Evolutionary conservation across 169 alveolate species (phyloP), one percentile per base, ranked within the genome.

Genomic region (Plasmodium vinckei): DNA sequence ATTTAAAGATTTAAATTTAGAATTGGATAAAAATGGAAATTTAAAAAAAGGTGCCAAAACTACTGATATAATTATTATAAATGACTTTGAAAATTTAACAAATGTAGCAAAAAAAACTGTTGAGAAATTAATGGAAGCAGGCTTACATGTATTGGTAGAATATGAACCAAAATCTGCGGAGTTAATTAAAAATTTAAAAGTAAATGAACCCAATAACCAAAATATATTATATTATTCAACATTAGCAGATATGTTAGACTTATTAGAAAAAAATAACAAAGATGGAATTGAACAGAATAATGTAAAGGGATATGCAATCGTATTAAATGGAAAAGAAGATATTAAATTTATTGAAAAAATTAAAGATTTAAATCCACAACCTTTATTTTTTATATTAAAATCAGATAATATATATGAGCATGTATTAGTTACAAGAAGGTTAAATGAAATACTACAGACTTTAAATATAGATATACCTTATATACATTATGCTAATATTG

Each of bases 1-100:
- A 19, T 77, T 77, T 23, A 77, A 64, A 77, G 88, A 77, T 27
- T 64, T 77, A 59, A 77, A 77, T 77, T n/a, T 77, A 77, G 88
- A 77, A 21, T 5, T 77, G 2, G 88, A 77, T 57, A 49, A 63
- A 77, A 77, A 77, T 77, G 88, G 88, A 15, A 64, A 77, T 19
- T 59, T 77, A 25, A 77, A 77, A 63, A 77, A 63, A 27, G 88
- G 77, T 9, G 77, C 54, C 57, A 64, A 77, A 63, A 63, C 88
- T 5, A 77, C 77, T 0, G 88, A 77, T 10, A 61, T 77, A 39
- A 15, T 77, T 57, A 56, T 77, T 64, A 51, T 77, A 33, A 54
- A 67, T 19, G 27, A 77, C 9, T 57, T 77, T 53, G 70, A 68
- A 39, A 69, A 1, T 6, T 9, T 77, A 63, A 77, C 77, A 17